Evolutionary conservation across 2,329 filamentous ascomycete species (phyloP), one percentile per base, ranked within the genome.

Genomic region (Aspergillus ruber): DNA sequence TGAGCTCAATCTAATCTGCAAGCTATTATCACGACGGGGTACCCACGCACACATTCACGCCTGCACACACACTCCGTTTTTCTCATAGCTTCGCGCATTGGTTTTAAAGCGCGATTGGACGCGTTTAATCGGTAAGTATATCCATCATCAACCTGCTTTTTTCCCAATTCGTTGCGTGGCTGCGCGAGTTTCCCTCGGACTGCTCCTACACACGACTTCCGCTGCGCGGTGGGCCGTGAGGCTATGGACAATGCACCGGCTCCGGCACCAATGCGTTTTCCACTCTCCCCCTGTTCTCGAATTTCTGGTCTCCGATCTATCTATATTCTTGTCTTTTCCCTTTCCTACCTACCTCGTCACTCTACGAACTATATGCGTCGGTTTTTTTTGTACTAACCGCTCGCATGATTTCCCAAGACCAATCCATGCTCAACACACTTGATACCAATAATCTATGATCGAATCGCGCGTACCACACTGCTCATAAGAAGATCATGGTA

Each of bases 401-500:
- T 39, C 36, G 36, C 23, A 33, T n/a, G 12, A 17, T 23, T 21
- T 35, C 39, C 44, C 35, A 18, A 48, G 21, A 53, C 47, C 53
- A 49, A 45, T 49, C 20, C 45, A 45, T 44, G 27, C 43, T 20
- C 15, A 39, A 44, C 43, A n/a, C n/a, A 10, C 17, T 15, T 36
- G 45, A 41, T 13, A 39, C 5, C 17, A 57, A 58, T 56, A 55
- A 39, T 39, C 17, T 57, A 58, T 56, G 56, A 56, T 60, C 56
- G 56, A 58, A 54, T 56, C 53, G 54, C 56, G 56, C 58, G 56
- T 56, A 44, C 48, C 40, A 44, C 21, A 39, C 44, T 38, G 46
- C 46, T 36, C 32, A 38, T 54, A 54, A 46, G 55, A 43, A 3
- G 52, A 65, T 49, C 48, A 67, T 68, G 64, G 65, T 67, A 61